Evolutionary conservation across 257 asterid species (phyloP).

Genomic region (Solanum virginianum): DNA sequence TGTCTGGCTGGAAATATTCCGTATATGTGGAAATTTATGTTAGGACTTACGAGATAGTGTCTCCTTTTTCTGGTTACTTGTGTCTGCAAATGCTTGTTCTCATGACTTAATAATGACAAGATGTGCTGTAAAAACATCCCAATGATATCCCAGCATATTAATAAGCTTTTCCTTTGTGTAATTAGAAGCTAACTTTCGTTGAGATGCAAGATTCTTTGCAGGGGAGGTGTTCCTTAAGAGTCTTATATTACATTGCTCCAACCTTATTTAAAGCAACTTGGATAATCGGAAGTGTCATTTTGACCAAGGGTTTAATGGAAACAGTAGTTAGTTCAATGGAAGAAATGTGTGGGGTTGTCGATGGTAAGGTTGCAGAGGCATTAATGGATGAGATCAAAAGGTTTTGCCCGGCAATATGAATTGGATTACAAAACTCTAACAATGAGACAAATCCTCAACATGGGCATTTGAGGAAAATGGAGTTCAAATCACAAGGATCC

Average conservation of each 20-base stretch:
- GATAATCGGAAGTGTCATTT: neutral
- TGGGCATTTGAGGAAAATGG: too few species aligned
- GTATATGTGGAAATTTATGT: neutral
- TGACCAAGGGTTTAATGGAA: neutral
- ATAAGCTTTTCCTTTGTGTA: neutral
- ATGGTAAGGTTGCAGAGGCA: neutral
- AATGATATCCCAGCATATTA: neutral
- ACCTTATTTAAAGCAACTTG: neutral
- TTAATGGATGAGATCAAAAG: neutral
- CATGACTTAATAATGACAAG: neutral
- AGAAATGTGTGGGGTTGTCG: neutral
- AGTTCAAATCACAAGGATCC: too few species aligned
- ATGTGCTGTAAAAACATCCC: neutral
- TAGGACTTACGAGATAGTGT: neutral
- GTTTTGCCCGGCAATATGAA: neutral
- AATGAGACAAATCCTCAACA: too few species aligned
- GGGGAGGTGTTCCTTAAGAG: neutral
- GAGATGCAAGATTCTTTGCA: neutral
- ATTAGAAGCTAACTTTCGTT: neutral
- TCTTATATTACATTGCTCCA: neutral
- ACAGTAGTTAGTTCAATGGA: neutral
- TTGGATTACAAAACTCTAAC: neutral
- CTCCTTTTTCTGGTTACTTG: neutral
- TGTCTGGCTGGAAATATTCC: neutral
- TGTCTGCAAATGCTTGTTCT: neutral